Conservation (phyloP, 2,329 filamentous ascomycete species). For the Venturia pyrina region DNA sequence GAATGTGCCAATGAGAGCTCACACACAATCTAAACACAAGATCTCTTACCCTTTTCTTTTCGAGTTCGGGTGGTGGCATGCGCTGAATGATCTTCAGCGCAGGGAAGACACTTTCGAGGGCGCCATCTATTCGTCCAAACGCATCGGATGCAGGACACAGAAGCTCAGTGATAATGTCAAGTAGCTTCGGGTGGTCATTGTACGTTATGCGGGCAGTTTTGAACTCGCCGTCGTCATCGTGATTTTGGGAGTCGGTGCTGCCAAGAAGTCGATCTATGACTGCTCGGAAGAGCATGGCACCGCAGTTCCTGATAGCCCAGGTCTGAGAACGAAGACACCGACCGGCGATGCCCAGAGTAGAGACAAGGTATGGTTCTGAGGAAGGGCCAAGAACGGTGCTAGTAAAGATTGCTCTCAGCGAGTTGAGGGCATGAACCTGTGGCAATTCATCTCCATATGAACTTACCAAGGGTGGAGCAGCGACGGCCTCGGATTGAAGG, state of each 20-base stretch:
- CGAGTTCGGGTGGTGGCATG: conserved; percentile 52
- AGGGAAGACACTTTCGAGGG: conserved; percentile 55
- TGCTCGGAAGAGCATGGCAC: conserved; percentile 77
- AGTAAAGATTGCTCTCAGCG: conserved; percentile 83
- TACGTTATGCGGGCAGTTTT: conserved; percentile 53
- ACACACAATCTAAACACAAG: conserved; percentile 54
- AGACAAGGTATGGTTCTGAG: conserved; percentile 64
- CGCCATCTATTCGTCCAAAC: not conserved
- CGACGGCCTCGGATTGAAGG: conserved; percentile 49
- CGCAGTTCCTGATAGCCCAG: conserved; percentile 93
- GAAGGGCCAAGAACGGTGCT: conserved; percentile 64
- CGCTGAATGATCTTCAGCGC: conserved; percentile 72
- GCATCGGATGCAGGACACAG: conserved; percentile 14
- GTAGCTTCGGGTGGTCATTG: conserved; percentile 56
- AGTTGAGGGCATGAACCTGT: conserved; percentile 82
- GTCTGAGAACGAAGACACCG: conserved; percentile 8
- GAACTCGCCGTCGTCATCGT: conserved; percentile 38
- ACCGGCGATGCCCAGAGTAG: conserved; percentile 65
- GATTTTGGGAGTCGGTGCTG: conserved; percentile 53
- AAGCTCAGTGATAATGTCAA: conserved; percentile 53
- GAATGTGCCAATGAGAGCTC: conserved; percentile 68
- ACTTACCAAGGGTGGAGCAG: conserved; percentile 40
- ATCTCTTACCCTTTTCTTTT: conserved; percentile 45
- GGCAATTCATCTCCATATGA: conserved; percentile 17
- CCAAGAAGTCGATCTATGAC: conserved; percentile 72